Conservation (phyloP, 352 stramenopile species). For the Pythium biforme region DNA sequence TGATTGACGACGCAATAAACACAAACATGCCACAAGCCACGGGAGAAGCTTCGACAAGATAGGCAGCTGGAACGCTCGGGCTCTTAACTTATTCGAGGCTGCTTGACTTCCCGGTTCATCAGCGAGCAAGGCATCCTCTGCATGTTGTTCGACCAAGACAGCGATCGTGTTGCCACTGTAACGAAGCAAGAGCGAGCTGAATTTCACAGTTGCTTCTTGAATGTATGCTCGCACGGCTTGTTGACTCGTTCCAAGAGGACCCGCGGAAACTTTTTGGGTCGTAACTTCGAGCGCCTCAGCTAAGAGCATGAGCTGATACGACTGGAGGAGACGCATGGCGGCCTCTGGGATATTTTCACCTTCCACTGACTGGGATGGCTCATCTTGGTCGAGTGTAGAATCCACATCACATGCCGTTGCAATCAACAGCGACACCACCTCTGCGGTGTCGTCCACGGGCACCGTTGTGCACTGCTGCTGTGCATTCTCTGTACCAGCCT, state of each 20-base stretch:
- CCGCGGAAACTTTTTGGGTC: conserved; percentile 28
- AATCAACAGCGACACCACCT: conserved; percentile 33
- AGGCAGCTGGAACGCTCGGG: conserved; percentile 28
- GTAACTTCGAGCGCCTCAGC: conserved; percentile 72
- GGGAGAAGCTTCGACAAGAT: conserved; percentile 67
- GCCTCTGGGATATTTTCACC: conserved; percentile 31
- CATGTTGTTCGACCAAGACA: conserved; percentile 42
- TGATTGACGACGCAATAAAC: conserved; percentile 74
- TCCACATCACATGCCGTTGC: conserved; percentile 17
- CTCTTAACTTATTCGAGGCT: conserved; percentile 1
- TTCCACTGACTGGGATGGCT: background rate
- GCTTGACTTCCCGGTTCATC: background rate
- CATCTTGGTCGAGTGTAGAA: background rate
- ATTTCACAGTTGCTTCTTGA: conserved; percentile 69
- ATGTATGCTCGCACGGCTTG: conserved; percentile 38
- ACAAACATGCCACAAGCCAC: conserved; percentile 79
- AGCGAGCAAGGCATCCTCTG: conserved; percentile 29
- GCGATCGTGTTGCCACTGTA: conserved; percentile 55
- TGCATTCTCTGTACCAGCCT: conserved; percentile 11
- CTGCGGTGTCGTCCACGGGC: conserved; percentile 23
- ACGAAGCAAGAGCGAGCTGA: conserved; percentile 62
- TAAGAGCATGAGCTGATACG: conserved; percentile 76
- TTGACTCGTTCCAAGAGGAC: background rate
- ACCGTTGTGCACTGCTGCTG: conserved; percentile 7
- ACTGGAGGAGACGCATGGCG: conserved; percentile 59